Evolutionary conservation across 2,329 filamentous ascomycete genomes (phyloP).

Genomic region (Aspergillus sp.): DNA sequence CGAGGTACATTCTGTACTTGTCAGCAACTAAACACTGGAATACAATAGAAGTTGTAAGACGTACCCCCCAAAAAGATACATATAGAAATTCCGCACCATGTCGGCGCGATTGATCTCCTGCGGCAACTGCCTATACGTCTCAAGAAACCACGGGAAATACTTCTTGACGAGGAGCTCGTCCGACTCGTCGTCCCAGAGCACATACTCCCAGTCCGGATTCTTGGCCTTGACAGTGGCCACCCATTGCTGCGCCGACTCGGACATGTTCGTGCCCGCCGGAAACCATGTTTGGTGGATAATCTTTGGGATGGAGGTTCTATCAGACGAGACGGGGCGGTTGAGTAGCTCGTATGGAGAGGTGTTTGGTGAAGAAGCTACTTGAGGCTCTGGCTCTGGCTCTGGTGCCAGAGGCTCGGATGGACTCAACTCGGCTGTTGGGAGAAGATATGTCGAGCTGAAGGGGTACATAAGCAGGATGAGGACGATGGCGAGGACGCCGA

Average conservation of each 20-base stretch:
- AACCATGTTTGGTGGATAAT: slow-evolving; percentile 25
- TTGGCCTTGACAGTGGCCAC: slow-evolving; percentile 16
- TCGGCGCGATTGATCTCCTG: slow-evolving; percentile 21
- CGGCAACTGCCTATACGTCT: slow-evolving; percentile 16
- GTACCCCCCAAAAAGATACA: slow-evolving; percentile 22
- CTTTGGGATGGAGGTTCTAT: slow-evolving; percentile 19
- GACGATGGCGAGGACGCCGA: not conserved
- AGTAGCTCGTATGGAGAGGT: slow-evolving; percentile 15
- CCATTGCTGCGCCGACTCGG: slow-evolving; percentile 18
- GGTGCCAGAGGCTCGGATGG: not conserved
- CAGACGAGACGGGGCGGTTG: slow-evolving; percentile 12
- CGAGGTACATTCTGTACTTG: slow-evolving; percentile 21
- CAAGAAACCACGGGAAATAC: slow-evolving; percentile 21
- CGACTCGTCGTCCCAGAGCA: slow-evolving; percentile 22
- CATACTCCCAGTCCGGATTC: slow-evolving; percentile 22
- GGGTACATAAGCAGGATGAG: slow-evolving; percentile 3
- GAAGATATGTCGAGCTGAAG: not conserved
- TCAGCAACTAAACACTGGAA: not conserved
- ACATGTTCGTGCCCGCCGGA: slow-evolving; percentile 23
- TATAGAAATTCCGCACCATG: slow-evolving; percentile 21
- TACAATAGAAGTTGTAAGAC: not conserved
- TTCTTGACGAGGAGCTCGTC: slow-evolving; percentile 17
- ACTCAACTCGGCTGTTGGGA: not conserved
- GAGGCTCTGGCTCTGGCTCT: not conserved
- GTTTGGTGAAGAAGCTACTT: not conserved